phyloP scores from a whole-genome alignment of 805 yeast species.

The Candida verbasci region DNA sequence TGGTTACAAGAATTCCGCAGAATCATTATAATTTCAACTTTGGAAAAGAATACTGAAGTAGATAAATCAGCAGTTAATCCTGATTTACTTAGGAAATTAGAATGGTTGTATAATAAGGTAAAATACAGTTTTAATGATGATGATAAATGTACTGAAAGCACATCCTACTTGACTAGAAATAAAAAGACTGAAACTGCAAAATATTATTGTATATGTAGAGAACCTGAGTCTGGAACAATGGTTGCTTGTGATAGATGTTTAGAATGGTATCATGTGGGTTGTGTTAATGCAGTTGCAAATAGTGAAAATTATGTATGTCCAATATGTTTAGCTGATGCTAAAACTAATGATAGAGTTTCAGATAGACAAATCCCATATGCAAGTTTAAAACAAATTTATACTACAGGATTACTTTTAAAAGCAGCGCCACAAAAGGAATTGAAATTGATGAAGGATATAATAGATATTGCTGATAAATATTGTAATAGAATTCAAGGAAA shows the following conservation, averaged over 20 bases:
- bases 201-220: slow-evolving; percentile 60
- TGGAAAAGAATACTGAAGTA: slow-evolving; percentile 12
- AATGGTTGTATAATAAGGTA: slow-evolving; percentile 17
- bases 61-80: slow-evolving; percentile 17
- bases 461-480: slow-evolving; percentile 9
- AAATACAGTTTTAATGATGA: slow-evolving; percentile 24
- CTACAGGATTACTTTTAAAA: slow-evolving; percentile 13
- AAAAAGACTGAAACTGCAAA: slow-evolving; percentile 11
- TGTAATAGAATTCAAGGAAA: slow-evolving; percentile 6
- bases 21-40: slow-evolving; percentile 15
- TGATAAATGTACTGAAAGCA: slow-evolving; percentile 22
- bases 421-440: slow-evolving; percentile 20
- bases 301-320: slow-evolving; percentile 28
- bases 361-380: slow-evolving; percentile 12
- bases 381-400: slow-evolving; percentile 11
- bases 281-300: slow-evolving; percentile 36
- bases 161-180: slow-evolving; percentile 16
- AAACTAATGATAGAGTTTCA: slow-evolving; percentile 9
- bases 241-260: slow-evolving; percentile 66
- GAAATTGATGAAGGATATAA: slow-evolving; percentile 15
- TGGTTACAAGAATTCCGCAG: slow-evolving; percentile 13
- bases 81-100: slow-evolving; percentile 16
- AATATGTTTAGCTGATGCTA: slow-evolving; percentile 23
- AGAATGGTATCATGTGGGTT: slow-evolving; percentile 67
- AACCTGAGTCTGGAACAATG: slow-evolving; percentile 57